A percentile compares a stretch with the other conserved stretches of the same genome.
Evolutionary conservation across 768 basidiomycete species (phyloP).

Genomic region (Pleurotus platypus): DNA sequence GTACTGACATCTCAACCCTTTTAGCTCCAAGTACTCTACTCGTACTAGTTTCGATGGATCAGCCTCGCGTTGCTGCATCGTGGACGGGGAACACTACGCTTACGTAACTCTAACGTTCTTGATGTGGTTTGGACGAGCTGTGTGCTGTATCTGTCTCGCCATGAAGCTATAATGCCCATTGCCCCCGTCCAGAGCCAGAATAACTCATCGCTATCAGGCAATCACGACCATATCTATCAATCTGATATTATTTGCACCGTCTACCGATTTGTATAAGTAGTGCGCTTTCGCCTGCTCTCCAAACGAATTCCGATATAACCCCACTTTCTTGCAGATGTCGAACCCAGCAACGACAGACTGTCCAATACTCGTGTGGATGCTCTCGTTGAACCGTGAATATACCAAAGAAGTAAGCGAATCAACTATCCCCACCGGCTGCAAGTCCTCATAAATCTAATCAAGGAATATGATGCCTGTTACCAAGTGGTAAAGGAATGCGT

Average conservation of each 20-base stretch:
- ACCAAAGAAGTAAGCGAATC: conserved; percentile 49
- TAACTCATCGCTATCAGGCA: background rate
- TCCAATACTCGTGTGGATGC: conserved; percentile 78
- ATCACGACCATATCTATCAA: background rate
- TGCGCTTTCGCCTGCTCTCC: too few species aligned
- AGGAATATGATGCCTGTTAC: conserved; percentile 76
- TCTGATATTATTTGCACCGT: background rate
- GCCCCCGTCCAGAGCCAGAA: background rate
- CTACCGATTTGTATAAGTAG: too few species aligned
- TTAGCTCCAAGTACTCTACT: too few species aligned
- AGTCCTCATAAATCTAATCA: conserved; percentile 10
- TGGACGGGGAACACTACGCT: too few species aligned
- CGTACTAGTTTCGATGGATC: too few species aligned
- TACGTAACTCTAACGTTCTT: too few species aligned
- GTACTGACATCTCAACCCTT: too few species aligned
- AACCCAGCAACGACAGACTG: conserved; percentile 32
- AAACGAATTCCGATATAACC: background rate
- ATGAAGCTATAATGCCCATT: conserved; percentile 9
- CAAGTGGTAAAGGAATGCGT: conserved; percentile 58
- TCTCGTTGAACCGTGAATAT: conserved; percentile 73
- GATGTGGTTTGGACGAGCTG: too few species aligned
- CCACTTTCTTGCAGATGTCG: background rate
- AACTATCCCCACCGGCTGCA: conserved; percentile 3
- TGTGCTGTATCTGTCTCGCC: background rate
- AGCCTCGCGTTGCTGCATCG: too few species aligned